phyloP scores from a whole-genome alignment of 164 flowering plant genomes.

The grape (Vitis vinifera) region DNA sequence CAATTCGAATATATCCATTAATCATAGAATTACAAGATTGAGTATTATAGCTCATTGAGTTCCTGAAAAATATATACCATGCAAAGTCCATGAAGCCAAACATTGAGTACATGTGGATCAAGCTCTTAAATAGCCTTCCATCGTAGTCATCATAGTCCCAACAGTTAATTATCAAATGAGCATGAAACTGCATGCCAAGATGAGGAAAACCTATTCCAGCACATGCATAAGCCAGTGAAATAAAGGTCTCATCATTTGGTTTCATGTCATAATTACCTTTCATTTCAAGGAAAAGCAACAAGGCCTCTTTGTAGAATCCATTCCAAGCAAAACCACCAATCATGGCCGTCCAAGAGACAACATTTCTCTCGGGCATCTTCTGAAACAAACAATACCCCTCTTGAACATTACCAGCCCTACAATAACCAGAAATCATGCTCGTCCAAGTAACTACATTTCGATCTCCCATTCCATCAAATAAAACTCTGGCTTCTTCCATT shows the following conservation, averaged over 20 bases:
- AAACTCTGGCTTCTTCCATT: slow-evolving; percentile 46
- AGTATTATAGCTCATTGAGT: slow-evolving; percentile 11
- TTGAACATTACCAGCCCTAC: slow-evolving; percentile 47
- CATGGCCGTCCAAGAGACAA: slow-evolving; percentile 79
- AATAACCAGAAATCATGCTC: slow-evolving; percentile 54
- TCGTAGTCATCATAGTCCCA: slow-evolving; percentile 34
- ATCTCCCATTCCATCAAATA: slow-evolving; percentile 46
- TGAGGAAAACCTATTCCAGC: slow-evolving; percentile 37
- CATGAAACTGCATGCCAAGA: slow-evolving; percentile 63
- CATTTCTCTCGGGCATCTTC: slow-evolving; percentile 53
- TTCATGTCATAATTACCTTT: slow-evolving; percentile 9
- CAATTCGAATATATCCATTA: slow-evolving; percentile 44
- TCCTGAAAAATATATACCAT: slow-evolving; percentile 24
- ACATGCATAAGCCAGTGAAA: slow-evolving; percentile 60
- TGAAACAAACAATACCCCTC: slow-evolving; percentile 48
- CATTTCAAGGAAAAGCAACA: slow-evolving; percentile 45
- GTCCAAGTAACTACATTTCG: slow-evolving; percentile 68
- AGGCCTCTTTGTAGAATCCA: slow-evolving; percentile 44
- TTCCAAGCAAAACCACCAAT: slow-evolving; percentile 66
- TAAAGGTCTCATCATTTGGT: slow-evolving; percentile 52
- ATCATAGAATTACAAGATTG: slow-evolving; percentile 47
- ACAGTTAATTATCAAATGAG: slow-evolving; percentile 37
- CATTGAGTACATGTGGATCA: slow-evolving; percentile 53
- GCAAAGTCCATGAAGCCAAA: slow-evolving; percentile 50
- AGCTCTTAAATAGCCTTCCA: slow-evolving; percentile 41